Conservation (phyloP, 1,139 yeast species). For the Pichia sp. region DNA sequence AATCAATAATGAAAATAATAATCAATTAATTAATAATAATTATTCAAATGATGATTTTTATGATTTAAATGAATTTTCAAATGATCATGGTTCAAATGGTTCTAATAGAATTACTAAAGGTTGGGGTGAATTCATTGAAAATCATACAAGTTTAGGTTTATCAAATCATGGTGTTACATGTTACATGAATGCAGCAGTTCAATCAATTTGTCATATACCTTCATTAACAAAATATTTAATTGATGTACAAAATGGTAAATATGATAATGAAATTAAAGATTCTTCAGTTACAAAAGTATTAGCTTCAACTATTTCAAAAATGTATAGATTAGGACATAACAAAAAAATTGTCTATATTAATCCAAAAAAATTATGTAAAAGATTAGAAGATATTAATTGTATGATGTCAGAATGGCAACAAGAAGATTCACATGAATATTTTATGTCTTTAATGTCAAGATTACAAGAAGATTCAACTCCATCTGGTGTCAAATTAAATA, state of each 20-base stretch:
- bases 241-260: slow-evolving; percentile 52
- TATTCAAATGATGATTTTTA: slow-evolving; percentile 35
- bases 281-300: slow-evolving; percentile 64
- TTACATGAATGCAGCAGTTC: slow-evolving; percentile 92
- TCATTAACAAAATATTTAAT: slow-evolving; percentile 79
- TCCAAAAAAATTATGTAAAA: slow-evolving; percentile 66
- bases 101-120: slow-evolving; percentile 51
- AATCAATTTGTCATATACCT: slow-evolving; percentile 83
- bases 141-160: slow-evolving; percentile 63
- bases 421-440: slow-evolving; percentile 96
- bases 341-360: slow-evolving; percentile 45
- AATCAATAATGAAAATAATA: slow-evolving; percentile 31
- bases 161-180: slow-evolving; percentile 93
- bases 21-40: slow-evolving; percentile 15
- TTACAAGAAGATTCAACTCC: slow-evolving; percentile 92
- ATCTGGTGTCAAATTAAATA: slow-evolving; percentile 71
- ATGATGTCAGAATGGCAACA: slow-evolving; percentile 98
- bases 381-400: slow-evolving; percentile 81
- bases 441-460: slow-evolving; percentile 81
- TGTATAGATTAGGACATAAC: slow-evolving; percentile 49
- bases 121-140: slow-evolving; percentile 45
- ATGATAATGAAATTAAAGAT: slow-evolving; percentile 39
- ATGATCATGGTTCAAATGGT: slow-evolving; percentile 55
- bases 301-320: slow-evolving; percentile 62
- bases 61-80: slow-evolving; percentile 43